These are phyloP conservation scores for Naegleria lovaniensis DNA, from an alignment of 208 protist species.

Conservation along the genomic window DNA sequence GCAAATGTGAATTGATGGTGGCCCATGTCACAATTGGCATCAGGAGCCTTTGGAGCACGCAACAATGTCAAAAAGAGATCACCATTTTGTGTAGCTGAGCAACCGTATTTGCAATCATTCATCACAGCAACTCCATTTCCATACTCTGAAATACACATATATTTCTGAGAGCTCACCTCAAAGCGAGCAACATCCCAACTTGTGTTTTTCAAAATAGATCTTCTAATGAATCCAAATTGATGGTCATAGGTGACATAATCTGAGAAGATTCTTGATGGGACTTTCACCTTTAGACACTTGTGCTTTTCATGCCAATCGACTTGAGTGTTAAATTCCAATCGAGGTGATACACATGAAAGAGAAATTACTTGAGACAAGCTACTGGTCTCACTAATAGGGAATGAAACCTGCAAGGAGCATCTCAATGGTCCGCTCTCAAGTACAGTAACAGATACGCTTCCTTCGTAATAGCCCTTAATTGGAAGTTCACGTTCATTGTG, in stretches of 20 bases:
- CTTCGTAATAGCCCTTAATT: not conserved
- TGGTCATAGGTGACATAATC: conserved; percentile 42
- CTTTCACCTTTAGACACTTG: conserved; percentile 47
- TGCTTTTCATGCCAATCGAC: conserved; percentile 51
- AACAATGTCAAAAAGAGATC: not conserved
- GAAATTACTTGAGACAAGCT: not conserved
- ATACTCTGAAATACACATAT: conserved; percentile 46
- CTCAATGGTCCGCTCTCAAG: conserved; percentile 5
- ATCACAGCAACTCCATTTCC: conserved; percentile 50
- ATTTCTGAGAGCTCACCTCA: conserved; percentile 52
- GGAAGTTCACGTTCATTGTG: conserved; percentile 26
- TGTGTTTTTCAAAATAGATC: conserved; percentile 56
- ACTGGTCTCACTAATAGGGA: not conserved
- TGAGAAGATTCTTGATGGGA: not conserved
- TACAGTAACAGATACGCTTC: not conserved
- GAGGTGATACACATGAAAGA: not conserved
- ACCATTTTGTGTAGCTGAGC: not conserved
- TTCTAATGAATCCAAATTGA: conserved; percentile 50
- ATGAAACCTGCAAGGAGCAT: not conserved
- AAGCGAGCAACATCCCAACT: conserved; percentile 52
- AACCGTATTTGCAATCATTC: conserved; percentile 61
- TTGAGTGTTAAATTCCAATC: conserved; percentile 8
- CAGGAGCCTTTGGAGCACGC: conserved; percentile 1
- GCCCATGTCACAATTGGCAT: conserved; percentile 23
- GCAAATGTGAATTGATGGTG: conserved; percentile 1